Conservation (phyloP, 225 moss, liverwort and hornwort genomes). For the Straminergon stramineum region DNA sequence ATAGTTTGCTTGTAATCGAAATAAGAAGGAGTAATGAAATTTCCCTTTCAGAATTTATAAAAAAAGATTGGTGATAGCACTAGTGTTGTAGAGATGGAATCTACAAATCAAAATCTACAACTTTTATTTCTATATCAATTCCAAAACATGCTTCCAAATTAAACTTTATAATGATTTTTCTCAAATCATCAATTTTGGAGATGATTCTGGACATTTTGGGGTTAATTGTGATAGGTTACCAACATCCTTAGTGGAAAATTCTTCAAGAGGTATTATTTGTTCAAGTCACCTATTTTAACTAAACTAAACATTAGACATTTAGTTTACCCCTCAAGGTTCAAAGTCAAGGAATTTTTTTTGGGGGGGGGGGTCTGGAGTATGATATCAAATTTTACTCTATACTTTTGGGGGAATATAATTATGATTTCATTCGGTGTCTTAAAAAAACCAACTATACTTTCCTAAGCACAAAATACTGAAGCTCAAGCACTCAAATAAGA, state of each 20-base stretch:
- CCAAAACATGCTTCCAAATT: too few species aligned
- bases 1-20: too few species aligned
- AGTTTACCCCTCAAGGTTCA: rapidly evolving
- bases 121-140: too few species aligned
- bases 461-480: neutral
- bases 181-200: too few species aligned
- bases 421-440: rapidly evolving
- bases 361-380: neutral
- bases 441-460: neutral
- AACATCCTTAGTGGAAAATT: rapidly evolving
- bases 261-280: neutral
- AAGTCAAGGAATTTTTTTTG: rapidly evolving
- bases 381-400: neutral
- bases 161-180: too few species aligned
- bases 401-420: neutral
- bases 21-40: too few species aligned
- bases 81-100: too few species aligned
- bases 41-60: too few species aligned
- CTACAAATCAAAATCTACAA: too few species aligned
- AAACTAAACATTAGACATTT: neutral
- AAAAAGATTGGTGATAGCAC: too few species aligned
- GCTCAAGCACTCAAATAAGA: neutral
- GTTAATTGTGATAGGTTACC: neutral
- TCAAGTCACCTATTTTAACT: neutral
- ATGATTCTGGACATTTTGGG: too few species aligned